These are phyloP conservation scores for Nemania diffusa DNA, from an alignment of 2,329 filamentous ascomycete species.

Conservation along the genomic window DNA sequence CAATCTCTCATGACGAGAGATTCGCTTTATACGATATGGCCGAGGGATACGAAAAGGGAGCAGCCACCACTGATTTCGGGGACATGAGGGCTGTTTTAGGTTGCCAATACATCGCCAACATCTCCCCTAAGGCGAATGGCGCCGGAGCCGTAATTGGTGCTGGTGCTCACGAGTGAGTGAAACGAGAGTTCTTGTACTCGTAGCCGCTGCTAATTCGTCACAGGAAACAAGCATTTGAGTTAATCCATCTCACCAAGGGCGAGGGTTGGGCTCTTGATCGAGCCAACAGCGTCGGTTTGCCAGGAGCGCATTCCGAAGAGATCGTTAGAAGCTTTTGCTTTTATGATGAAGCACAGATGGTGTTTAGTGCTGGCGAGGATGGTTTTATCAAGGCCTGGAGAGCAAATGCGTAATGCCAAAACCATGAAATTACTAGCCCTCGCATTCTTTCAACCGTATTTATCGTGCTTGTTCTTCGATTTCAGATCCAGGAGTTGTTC, in stretches of 20 bases:
- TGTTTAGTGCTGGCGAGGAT: conserved; percentile 70
- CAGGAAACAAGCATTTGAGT: conserved; percentile 63
- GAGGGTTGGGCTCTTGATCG: conserved; percentile 64
- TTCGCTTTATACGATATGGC: conserved; percentile 77
- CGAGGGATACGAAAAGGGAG: conserved; percentile 69
- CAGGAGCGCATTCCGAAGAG: conserved; percentile 71
- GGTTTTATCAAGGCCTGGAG: conserved; percentile 68
- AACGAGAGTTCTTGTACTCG: neutral
- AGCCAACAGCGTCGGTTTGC: conserved; percentile 67
- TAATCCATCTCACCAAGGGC: conserved; percentile 68
- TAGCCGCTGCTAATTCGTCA: conserved; percentile 17
- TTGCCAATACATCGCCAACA: conserved; percentile 79
- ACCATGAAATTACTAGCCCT: conserved; percentile 18
- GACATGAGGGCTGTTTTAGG: conserved; percentile 73
- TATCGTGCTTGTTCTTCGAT: conserved; percentile 93
- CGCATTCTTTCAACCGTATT: conserved; percentile 64
- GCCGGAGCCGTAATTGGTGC: conserved; percentile 70
- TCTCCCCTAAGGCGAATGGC: conserved; percentile 69
- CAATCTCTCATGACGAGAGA: conserved; percentile 81
- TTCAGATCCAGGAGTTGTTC: conserved; percentile 87
- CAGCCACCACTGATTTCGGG: conserved; percentile 68
- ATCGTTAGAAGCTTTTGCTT: conserved; percentile 73
- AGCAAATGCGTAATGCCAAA: conserved; percentile 47
- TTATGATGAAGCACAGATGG: conserved; percentile 67
- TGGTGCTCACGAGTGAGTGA: conserved; percentile 73